Conservation (phyloP, 768 basidiomycete species). For the Amanita thiersii region DNA sequence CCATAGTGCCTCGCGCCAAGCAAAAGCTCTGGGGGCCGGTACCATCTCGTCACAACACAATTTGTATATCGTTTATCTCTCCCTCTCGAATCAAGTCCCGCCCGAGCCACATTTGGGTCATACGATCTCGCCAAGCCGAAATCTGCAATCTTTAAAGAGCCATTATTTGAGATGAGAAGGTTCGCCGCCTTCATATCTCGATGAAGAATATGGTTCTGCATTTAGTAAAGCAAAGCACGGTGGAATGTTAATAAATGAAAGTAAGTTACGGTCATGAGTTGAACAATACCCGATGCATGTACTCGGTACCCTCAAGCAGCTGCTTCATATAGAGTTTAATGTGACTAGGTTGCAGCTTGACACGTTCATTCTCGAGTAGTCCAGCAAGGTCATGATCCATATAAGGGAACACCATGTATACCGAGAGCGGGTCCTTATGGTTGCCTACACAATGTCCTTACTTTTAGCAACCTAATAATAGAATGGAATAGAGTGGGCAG, state of each 20-base stretch:
- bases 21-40: slow-evolving; percentile 87
- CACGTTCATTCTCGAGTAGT: slow-evolving; percentile 83
- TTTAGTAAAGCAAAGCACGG: neutral
- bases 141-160: slow-evolving; percentile 82
- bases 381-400: slow-evolving; percentile 99
- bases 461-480: neutral
- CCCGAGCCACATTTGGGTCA: slow-evolving; percentile 40
- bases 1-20: slow-evolving; percentile 87
- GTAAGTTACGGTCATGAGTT: slow-evolving; percentile 5
- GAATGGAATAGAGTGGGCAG: neutral
- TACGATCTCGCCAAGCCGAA: slow-evolving; percentile 90
- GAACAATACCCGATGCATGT: slow-evolving; percentile 80
- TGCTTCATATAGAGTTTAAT: slow-evolving; percentile 97
- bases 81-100: slow-evolving; percentile 30
- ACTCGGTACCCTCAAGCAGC: slow-evolving; percentile 90
- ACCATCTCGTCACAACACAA: slow-evolving; percentile 93
- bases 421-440: slow-evolving; percentile 66
- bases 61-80: slow-evolving; percentile 82
- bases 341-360: slow-evolving; percentile 72
- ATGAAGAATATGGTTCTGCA: slow-evolving; percentile 90
- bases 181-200: slow-evolving; percentile 99
- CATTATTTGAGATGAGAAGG: slow-evolving; percentile 83
- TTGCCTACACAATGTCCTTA: slow-evolving; percentile 51
- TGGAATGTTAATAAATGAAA: slow-evolving; percentile 8
- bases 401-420: slow-evolving; percentile 99